Evolutionary conservation across 495 filamentous ascomycete species (phyloP).

Genomic region (Podospora appendiculata): DNA sequence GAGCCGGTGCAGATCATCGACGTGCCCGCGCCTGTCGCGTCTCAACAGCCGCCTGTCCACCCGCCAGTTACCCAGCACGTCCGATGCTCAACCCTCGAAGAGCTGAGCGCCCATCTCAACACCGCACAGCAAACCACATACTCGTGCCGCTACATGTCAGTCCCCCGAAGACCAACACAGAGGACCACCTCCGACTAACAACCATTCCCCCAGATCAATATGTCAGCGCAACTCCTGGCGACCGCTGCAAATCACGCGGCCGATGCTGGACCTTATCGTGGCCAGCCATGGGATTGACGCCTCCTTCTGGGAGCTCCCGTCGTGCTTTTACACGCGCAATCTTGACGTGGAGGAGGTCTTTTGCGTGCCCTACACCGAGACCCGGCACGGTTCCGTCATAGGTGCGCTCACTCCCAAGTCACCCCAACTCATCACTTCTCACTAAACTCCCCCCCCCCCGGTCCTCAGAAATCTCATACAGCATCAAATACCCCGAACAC

Average conservation of each 20-base stretch:
- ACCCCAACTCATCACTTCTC: too few species aligned
- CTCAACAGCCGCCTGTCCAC: neutral
- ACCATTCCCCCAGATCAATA: constrained; percentile 26
- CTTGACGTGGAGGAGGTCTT: constrained; percentile 29
- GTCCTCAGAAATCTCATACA: constrained; percentile 30
- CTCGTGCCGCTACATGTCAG: constrained; percentile 26
- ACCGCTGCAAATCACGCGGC: constrained; percentile 28
- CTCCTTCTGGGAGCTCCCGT: constrained; percentile 27
- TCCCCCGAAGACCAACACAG: neutral
- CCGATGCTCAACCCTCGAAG: constrained; percentile 7
- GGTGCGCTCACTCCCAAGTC: too few species aligned
- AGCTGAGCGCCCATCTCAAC: constrained; percentile 8
- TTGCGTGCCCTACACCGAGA: constrained; percentile 21
- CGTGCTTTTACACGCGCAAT: constrained; percentile 33
- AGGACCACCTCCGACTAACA: neutral
- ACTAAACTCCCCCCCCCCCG: too few species aligned
- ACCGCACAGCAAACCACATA: constrained; percentile 3
- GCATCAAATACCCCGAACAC: constrained; percentile 32
- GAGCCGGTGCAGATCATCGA: constrained; percentile 18
- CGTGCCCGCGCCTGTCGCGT: neutral
- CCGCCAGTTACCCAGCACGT: neutral
- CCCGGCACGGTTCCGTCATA: constrained; percentile 13
- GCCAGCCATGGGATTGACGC: constrained; percentile 17
- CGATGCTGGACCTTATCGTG: constrained; percentile 26
- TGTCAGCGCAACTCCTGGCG: constrained; percentile 35